These are phyloP conservation scores for Arthrobotrys sphaeroides DNA, from an alignment of 2,329 filamentous ascomycete genomes.

Conservation along the genomic window DNA sequence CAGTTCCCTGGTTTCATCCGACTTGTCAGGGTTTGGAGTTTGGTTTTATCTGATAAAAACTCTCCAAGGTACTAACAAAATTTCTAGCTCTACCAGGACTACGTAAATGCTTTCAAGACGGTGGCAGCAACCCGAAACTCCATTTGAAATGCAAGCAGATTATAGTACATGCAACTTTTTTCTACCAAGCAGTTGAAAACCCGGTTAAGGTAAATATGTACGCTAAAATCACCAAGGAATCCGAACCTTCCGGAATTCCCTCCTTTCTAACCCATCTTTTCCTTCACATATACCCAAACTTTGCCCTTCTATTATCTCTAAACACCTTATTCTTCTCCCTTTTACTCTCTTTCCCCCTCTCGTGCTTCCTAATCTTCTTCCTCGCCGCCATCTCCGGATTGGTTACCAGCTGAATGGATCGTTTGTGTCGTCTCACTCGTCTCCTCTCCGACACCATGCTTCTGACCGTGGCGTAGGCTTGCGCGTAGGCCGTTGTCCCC, in stretches of 20 bases:
- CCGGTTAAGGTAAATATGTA: conserved; percentile 7
- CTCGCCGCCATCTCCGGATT: conserved; percentile 80
- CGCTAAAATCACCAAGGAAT: conserved; percentile 3
- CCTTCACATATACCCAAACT: conserved; percentile 63
- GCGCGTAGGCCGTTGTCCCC: conserved; percentile 81
- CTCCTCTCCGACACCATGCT: conserved; percentile 76
- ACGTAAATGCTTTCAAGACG: background rate
- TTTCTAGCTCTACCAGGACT: no score
- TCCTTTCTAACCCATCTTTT: background rate
- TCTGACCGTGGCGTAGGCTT: conserved; percentile 75
- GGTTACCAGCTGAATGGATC: conserved; percentile 83
- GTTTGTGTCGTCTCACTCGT: conserved; percentile 79
- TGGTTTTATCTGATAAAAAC: no score
- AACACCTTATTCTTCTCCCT: conserved; percentile 81
- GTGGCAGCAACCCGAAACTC: background rate
- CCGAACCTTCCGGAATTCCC: no score
- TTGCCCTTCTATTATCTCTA: conserved; percentile 76
- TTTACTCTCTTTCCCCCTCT: conserved; percentile 82
- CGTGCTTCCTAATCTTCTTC: conserved; percentile 83
- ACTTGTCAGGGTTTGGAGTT: no score
- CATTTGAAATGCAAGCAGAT: background rate
- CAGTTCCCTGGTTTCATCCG: no score
- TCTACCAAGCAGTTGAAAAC: background rate
- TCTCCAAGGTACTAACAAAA: no score
- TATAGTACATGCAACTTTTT: conserved; percentile 7